These are phyloP conservation scores for Tetrapisispora pingtungensis DNA, from an alignment of 805 yeast genomes.

Conservation along the genomic window DNA sequence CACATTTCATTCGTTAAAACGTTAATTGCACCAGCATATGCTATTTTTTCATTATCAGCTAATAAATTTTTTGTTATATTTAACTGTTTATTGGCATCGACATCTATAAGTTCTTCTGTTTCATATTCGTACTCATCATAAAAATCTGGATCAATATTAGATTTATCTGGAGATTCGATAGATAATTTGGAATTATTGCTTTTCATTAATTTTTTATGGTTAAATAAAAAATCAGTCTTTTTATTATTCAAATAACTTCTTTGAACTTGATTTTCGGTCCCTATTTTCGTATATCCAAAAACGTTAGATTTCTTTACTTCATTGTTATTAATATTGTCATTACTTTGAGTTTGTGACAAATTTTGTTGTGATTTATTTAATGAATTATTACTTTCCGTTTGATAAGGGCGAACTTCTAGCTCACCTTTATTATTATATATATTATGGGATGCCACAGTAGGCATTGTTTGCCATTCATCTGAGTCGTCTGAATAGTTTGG, in stretches of 20 bases:
- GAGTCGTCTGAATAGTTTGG: constrained; percentile 19
- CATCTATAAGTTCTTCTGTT: constrained; percentile 26
- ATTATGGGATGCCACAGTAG: constrained; percentile 65
- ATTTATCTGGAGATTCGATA: constrained; percentile 5
- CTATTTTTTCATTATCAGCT: constrained; percentile 76
- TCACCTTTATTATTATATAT: constrained; percentile 76
- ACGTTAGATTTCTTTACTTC: constrained; percentile 6
- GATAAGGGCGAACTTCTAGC: constrained; percentile 35
- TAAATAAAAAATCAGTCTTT: constrained; percentile 47
- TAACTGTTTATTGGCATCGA: constrained; percentile 41
- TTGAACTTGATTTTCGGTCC: constrained; percentile 76
- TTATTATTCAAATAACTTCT: constrained; percentile 48
- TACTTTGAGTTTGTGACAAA: constrained; percentile 1
- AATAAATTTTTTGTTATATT: constrained; percentile 73
- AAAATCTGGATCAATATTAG: constrained; percentile 27
- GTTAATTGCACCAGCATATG: constrained; percentile 79
- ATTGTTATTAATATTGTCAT: background rate
- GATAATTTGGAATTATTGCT: constrained; percentile 11
- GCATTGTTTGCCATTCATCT: constrained; percentile 79
- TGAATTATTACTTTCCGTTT: background rate
- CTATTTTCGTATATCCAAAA: constrained; percentile 77
- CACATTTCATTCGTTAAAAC: constrained; percentile 74
- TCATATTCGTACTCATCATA: constrained; percentile 35
- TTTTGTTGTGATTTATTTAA: constrained; percentile 2
- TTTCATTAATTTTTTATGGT: constrained; percentile 26